phyloP scores from a whole-genome alignment of 139 green algal species.

The Chlorella sp. region DNA sequence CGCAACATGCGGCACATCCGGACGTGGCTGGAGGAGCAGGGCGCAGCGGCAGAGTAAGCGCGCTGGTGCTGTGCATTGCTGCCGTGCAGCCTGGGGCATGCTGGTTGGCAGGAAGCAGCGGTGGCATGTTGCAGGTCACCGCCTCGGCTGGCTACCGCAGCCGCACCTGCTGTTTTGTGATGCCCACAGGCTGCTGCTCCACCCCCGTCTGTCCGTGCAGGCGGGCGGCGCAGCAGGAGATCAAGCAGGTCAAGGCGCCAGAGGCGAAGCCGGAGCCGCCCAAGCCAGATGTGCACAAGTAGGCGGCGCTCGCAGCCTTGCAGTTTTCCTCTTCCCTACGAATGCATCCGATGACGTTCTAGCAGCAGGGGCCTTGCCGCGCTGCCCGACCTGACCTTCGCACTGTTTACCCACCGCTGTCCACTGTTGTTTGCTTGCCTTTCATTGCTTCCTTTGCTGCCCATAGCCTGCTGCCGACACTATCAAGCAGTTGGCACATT shows the following conservation, averaged over 20 bases:
- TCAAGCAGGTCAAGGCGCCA: conserved; percentile 40
- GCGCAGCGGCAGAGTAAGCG: conserved; percentile 52
- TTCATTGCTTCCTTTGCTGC: not conserved
- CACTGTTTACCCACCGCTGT: too few relatives aligned
- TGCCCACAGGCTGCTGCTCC: not conserved
- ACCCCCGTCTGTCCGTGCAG: not conserved
- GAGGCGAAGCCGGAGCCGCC: conserved; percentile 20
- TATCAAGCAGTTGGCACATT: not conserved
- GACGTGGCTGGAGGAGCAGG: conserved; percentile 60
- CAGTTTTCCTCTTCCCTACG: too few relatives aligned
- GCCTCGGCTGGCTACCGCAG: too few relatives aligned
- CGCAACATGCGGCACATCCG: conserved; percentile 60
- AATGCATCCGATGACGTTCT: too few relatives aligned
- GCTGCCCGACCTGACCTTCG: too few relatives aligned
- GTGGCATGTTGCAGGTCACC: too few relatives aligned
- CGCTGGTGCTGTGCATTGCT: not conserved
- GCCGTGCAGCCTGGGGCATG: not conserved
- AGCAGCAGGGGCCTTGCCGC: too few relatives aligned
- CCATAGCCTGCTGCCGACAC: too few relatives aligned
- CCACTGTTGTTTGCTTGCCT: too few relatives aligned
- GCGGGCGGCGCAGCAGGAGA: conserved; percentile 37
- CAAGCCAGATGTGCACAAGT: conserved; percentile 1
- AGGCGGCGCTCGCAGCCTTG: too few relatives aligned
- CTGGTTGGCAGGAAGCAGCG: too few relatives aligned
- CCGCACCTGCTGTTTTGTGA: not conserved